Conservation (phyloP, 2,329 filamentous ascomycete genomes). For the Periglandula ipomoeae region DNA sequence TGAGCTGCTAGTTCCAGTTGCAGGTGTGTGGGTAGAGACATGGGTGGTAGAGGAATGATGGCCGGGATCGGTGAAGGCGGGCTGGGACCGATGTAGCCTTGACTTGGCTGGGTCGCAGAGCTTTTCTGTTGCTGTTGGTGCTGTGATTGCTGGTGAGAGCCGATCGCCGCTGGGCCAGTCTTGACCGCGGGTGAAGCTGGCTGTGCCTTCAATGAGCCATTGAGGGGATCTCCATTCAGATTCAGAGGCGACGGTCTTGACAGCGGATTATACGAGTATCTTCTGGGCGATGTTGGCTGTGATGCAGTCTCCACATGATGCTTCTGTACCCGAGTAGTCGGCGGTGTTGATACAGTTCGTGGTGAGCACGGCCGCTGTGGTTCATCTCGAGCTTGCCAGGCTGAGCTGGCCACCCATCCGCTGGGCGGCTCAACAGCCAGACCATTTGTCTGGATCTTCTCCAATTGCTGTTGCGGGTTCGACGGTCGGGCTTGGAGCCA, state of each 20-base stretch:
- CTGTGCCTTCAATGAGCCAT: slow-evolving; percentile 7
- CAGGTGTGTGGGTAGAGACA: slow-evolving; percentile 57
- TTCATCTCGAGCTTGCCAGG: slow-evolving; percentile 13
- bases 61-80: slow-evolving; percentile 41
- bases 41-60: slow-evolving; percentile 52
- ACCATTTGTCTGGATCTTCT: slow-evolving; percentile 15
- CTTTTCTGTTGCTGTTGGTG: slow-evolving; percentile 4
- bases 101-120: slow-evolving; percentile 9
- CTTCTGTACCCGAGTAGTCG: slow-evolving; percentile 32
- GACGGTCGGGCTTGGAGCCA: not conserved
- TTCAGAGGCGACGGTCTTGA: slow-evolving; percentile 35
- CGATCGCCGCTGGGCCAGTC: slow-evolving; percentile 15
- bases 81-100: slow-evolving; percentile 16
- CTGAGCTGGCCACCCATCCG: not conserved
- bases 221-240: slow-evolving; percentile 25
- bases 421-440: slow-evolving; percentile 16
- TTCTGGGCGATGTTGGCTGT: slow-evolving; percentile 27
- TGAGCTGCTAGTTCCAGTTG: slow-evolving; percentile 56
- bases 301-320: slow-evolving; percentile 14
- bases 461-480: not conserved
- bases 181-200: slow-evolving; percentile 15
- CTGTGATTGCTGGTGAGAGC: slow-evolving; percentile 8
- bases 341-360: slow-evolving; percentile 44
- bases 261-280: slow-evolving; percentile 41
- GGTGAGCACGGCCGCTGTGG: slow-evolving; percentile 25